These are phyloP conservation scores for Aethionema arabicum DNA, from an alignment of 345 rosid species.

Conservation along the genomic window DNA sequence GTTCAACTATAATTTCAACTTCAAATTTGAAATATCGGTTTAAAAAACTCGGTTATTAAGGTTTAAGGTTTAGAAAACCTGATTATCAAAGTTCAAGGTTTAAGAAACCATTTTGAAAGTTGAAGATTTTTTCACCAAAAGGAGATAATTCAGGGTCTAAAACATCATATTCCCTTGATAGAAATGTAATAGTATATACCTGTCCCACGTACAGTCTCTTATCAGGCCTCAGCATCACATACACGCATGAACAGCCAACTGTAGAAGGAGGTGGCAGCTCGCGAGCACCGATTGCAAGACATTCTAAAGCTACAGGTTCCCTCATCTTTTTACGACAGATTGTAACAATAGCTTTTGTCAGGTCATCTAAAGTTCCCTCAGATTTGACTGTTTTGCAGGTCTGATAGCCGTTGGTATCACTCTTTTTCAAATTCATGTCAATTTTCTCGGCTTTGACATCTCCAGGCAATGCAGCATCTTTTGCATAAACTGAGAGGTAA, in stretches of 20 bases:
- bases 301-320: slow-evolving; percentile 45
- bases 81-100: no score
- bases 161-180: no score
- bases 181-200: slow-evolving; percentile 39
- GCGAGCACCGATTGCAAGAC: slow-evolving; percentile 59
- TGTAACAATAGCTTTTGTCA: slow-evolving; percentile 44
- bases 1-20: no score
- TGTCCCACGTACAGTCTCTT: slow-evolving; percentile 79
- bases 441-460: slow-evolving; percentile 32
- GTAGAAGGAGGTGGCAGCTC: slow-evolving; percentile 97
- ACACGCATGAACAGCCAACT: slow-evolving; percentile 80
- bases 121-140: no score
- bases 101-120: no score
- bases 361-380: slow-evolving; percentile 39
- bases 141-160: no score
- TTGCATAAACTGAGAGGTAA: slow-evolving; percentile 44
- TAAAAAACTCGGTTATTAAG: no score
- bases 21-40: no score
- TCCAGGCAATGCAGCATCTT: slow-evolving; percentile 21
- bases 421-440: slow-evolving; percentile 26
- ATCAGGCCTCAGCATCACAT: slow-evolving; percentile 81
- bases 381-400: slow-evolving; percentile 35
- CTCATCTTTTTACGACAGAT: slow-evolving; percentile 57
- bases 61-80: no score
- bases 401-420: slow-evolving; percentile 13